A percentile compares a stretch with the other conserved stretches of the same genome.
phyloP scores from a whole-genome alignment of 2,329 filamentous ascomycete species.

The Scytalidium sp. region DNA sequence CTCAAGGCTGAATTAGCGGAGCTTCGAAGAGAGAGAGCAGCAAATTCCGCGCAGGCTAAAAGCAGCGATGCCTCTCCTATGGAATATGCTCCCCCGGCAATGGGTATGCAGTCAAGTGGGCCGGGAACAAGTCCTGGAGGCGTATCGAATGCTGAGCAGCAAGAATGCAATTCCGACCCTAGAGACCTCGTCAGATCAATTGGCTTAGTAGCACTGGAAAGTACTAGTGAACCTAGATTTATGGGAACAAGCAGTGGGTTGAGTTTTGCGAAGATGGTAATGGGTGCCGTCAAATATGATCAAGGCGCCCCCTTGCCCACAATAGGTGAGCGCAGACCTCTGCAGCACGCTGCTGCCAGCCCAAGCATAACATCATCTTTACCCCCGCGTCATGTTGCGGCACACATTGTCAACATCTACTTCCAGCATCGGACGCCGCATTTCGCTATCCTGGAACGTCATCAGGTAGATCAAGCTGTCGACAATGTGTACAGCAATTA shows the following conservation, averaged over 20 bases:
- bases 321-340: constrained; percentile 9
- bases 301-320: constrained; percentile 3
- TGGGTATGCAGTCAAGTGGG: not conserved
- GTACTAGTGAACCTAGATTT: constrained; percentile 25
- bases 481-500: constrained; percentile 23
- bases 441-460: constrained; percentile 27
- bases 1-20: constrained; percentile 11
- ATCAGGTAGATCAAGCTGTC: constrained; percentile 21
- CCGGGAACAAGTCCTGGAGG: not conserved
- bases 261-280: constrained; percentile 31
- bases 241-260: constrained; percentile 30
- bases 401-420: constrained; percentile 31
- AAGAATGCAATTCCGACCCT: constrained; percentile 8
- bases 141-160: too few species aligned
- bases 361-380: constrained; percentile 21
- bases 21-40: constrained; percentile 7
- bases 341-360: constrained; percentile 5
- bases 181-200: constrained; percentile 18
- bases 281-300: constrained; percentile 22
- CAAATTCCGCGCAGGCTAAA: not conserved
- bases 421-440: constrained; percentile 32
- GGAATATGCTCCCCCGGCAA: not conserved
- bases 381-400: constrained; percentile 29
- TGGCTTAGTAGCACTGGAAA: constrained; percentile 18
- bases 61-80: not conserved